Conservation (phyloP, 352 stramenopile genomes). For the Achlya hypogyna region DNA sequence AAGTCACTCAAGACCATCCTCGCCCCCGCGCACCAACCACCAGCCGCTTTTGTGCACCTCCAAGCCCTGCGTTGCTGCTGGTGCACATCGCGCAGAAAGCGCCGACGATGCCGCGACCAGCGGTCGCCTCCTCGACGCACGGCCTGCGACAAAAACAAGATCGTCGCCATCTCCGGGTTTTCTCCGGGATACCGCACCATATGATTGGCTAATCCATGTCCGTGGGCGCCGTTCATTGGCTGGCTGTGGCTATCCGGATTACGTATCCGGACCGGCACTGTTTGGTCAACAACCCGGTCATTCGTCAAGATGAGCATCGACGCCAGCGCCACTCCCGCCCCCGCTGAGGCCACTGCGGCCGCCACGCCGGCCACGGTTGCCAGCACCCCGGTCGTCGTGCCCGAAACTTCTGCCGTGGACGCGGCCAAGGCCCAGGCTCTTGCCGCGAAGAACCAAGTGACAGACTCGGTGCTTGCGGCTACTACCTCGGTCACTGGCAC, state of each 20-base stretch:
- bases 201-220: not conserved
- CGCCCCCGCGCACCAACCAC: too few species aligned
- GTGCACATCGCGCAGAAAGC: too few species aligned
- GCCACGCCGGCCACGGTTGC: not conserved
- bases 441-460: not conserved
- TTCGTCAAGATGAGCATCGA: not conserved
- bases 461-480: too few species aligned
- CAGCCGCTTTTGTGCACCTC: too few species aligned
- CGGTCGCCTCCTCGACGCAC: too few species aligned
- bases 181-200: not conserved
- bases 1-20: too few species aligned
- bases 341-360: not conserved
- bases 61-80: too few species aligned
- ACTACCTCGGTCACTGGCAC: not conserved
- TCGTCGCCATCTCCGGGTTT: not conserved
- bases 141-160: not conserved
- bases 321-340: not conserved
- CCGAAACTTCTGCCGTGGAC: not conserved
- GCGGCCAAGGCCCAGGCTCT: not conserved
- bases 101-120: too few species aligned
- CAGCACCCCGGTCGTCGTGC: not conserved
- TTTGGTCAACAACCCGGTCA: constrained; percentile 6
- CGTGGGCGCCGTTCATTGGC: not conserved
- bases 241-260: not conserved
- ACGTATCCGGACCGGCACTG: not conserved